phyloP scores from a whole-genome alignment of 2,329 filamentous ascomycete species.

The Ophiostoma himal-ulmi region DNA sequence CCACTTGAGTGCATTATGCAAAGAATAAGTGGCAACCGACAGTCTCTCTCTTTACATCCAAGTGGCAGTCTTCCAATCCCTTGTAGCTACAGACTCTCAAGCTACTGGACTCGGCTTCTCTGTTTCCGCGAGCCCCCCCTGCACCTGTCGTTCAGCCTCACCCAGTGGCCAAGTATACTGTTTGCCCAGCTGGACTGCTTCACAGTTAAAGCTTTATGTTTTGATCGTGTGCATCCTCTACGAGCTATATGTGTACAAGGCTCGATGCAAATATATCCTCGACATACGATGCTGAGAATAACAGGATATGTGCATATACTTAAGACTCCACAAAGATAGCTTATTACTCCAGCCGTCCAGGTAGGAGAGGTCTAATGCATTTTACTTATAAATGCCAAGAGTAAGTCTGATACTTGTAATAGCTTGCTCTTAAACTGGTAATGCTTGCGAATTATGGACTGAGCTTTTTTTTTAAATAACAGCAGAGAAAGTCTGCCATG shows the following conservation, averaged over 20 bases:
- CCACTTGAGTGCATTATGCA: not conserved
- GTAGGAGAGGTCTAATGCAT: not conserved
- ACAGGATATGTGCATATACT: not conserved
- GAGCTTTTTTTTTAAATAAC: not conserved
- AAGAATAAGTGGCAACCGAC: not conserved
- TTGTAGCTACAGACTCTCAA: not conserved
- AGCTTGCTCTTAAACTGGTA: not conserved
- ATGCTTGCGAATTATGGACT: not conserved
- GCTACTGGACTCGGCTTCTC: not conserved
- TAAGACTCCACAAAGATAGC: not conserved
- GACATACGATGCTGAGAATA: not conserved
- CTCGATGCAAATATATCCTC: too few relatives aligned
- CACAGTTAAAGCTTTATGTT: not conserved
- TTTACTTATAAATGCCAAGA: not conserved
- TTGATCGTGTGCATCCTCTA: not conserved
- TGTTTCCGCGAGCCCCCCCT: not conserved
- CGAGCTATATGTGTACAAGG: too few relatives aligned
- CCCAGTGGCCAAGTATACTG: not conserved
- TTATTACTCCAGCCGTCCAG: not conserved
- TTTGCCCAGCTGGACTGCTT: not conserved
- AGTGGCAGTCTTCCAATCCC: not conserved
- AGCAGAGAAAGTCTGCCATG: too few relatives aligned
- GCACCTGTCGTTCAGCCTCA: not conserved
- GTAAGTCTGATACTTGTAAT: not conserved
- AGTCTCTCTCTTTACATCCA: not conserved